Evolutionary conservation across 495 filamentous ascomycete species (phyloP), one percentile per base, ranked within the genome.

Genomic region (Tuber magnatum): DNA sequence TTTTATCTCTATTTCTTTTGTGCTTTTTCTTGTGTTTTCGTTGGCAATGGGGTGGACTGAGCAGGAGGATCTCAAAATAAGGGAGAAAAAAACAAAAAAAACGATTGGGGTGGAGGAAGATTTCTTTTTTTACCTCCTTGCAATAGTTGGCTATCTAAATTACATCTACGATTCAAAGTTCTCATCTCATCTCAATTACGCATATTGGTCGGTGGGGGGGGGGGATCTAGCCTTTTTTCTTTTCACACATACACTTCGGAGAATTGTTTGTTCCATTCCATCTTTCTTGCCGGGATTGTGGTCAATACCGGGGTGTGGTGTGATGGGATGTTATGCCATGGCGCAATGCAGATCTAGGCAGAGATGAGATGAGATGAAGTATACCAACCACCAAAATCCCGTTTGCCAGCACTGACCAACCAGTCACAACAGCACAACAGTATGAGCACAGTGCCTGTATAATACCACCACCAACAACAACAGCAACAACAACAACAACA

Each of bases 81-180:
- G 20, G 22, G 6, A 22, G 20, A 61, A 61, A 14, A 18, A 35
- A 20, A 68, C 39, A 41, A 51, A 79, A 77, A 72, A 68, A 41
- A 28, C 10, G 38, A 48, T 68, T 41, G 70, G 56, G n/a, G 48
- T 65, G 43, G 46, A 69, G 48, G 18, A 22, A 16, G 35, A n/a
- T 77, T 72, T 72, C 43, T 46, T 72, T n/a, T 56, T 68, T 76
- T n/a, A 24, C 20, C 71, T 74, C 71, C 56, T 43, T 28, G 28
- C 38, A 40, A 71, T 43, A 51, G 51, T 10, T 61, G 28, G n/a
- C 51, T 40, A 7, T 40, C 39, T 32, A 32, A 28, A n/a, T 61
- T 28, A 3, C 51, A 61, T 69, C 68, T 76, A 46, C 38, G n/a
- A 38, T 51, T 74, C 44, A 32, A 39, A 28, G 68, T 35, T 73